A percentile compares a stretch with the other conserved stretches of the same genome.
Evolutionary conservation across 2,329 filamentous ascomycete species (phyloP).

Genomic region (Waltergamsia citrina): DNA sequence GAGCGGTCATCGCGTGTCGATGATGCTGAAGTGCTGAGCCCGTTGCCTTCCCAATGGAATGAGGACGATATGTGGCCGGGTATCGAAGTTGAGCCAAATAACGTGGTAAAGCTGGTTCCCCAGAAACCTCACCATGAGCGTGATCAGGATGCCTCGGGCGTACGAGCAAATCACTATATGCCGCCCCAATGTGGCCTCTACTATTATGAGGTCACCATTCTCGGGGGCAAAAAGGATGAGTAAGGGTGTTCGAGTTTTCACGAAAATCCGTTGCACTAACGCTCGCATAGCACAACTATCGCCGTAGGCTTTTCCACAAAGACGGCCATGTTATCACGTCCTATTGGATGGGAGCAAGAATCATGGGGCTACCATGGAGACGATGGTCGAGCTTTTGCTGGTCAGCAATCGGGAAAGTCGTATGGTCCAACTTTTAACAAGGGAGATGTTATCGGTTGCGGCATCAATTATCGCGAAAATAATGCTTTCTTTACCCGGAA

Average conservation of each 20-base stretch:
- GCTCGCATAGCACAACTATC: conserved; percentile 35
- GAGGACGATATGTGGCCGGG: conserved; percentile 63
- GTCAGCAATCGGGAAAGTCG: conserved; percentile 43
- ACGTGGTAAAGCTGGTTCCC: neutral
- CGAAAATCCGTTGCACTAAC: too few species aligned
- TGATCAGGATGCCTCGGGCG: conserved; percentile 68
- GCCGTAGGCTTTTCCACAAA: conserved; percentile 53
- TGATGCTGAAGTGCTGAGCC: conserved; percentile 49
- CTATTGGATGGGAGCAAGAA: conserved; percentile 58
- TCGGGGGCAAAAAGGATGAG: conserved; percentile 44
- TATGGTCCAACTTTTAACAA: conserved; percentile 48
- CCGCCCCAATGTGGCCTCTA: conserved; percentile 86
- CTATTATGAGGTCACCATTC: conserved; percentile 68
- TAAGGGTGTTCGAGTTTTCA: conserved; percentile 30
- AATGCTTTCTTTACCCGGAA: conserved; percentile 64
- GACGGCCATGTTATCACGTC: conserved; percentile 40
- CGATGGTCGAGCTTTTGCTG: conserved; percentile 52
- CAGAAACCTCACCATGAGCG: conserved; percentile 36
- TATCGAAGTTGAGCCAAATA: conserved; percentile 51
- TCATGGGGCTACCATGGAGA: conserved; percentile 64
- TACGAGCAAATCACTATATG: conserved; percentile 80
- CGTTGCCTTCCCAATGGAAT: conserved; percentile 77
- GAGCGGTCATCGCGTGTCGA: conserved; percentile 57
- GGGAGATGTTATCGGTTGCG: conserved; percentile 53
- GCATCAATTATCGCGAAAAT: conserved; percentile 54